These are phyloP conservation scores for Macroventuria anomochaeta DNA, from an alignment of 2,329 filamentous ascomycete genomes.

Conservation along the genomic window DNA sequence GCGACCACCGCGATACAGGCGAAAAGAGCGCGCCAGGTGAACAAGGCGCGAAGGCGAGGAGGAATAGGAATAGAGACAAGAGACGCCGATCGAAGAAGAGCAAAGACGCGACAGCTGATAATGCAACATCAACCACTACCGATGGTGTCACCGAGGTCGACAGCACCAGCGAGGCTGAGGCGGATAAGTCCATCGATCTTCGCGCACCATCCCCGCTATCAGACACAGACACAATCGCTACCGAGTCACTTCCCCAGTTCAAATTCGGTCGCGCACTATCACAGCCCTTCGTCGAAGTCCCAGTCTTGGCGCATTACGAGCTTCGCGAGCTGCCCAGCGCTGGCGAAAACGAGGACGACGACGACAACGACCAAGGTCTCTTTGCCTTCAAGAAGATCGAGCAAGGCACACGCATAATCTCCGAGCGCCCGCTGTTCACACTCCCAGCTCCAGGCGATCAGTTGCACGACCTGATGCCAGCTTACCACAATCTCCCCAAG, in stretches of 20 bases:
- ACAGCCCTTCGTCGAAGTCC: not conserved
- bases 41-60: not conserved
- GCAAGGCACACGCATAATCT: conserved; percentile 25
- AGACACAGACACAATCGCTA: conserved; percentile 7
- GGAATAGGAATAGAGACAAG: not conserved
- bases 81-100: not conserved
- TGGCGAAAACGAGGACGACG: not conserved
- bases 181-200: not conserved
- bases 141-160: not conserved
- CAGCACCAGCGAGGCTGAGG: not conserved
- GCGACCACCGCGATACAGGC: not conserved
- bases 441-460: conserved; percentile 7
- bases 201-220: not conserved
- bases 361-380: conserved; percentile 6
- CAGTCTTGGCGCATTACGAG: conserved; percentile 13
- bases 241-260: not conserved
- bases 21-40: not conserved
- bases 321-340: not conserved
- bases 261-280: not conserved
- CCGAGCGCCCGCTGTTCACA: conserved; percentile 17
- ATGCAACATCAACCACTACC: not conserved
- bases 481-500: conserved; percentile 11
- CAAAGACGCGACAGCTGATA: not conserved
- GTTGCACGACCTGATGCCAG: conserved; percentile 3
- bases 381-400: conserved; percentile 19